Conservation (phyloP, 1,139 yeast genomes). For the Hyphopichia khmerensis region DNA sequence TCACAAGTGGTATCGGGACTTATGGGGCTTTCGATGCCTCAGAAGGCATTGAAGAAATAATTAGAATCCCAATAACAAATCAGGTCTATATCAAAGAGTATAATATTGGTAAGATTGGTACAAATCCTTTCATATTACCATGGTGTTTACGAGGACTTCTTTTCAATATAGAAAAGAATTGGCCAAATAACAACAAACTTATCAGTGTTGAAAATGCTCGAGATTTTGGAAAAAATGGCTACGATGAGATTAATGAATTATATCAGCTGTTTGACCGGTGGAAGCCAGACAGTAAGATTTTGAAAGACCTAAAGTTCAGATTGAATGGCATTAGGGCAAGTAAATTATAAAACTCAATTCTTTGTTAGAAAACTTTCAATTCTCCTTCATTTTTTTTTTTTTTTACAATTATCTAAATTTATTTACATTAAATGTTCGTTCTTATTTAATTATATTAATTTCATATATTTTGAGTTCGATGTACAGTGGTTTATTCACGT, state of each 20-base stretch:
- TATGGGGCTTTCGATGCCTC: slow-evolving; percentile 14
- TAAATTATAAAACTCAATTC: slow-evolving; percentile 22
- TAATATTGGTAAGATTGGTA: slow-evolving; percentile 59
- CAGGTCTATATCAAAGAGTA: slow-evolving; percentile 62
- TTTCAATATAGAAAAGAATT: slow-evolving; percentile 58
- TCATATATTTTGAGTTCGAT: no score
- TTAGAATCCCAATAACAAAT: slow-evolving; percentile 31
- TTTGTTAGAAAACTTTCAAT: not conserved
- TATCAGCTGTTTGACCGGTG: slow-evolving; percentile 75
- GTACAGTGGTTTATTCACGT: no score
- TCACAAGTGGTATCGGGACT: slow-evolving; percentile 22
- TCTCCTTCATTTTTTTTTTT: not conserved
- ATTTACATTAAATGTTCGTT: no score
- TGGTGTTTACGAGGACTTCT: slow-evolving; percentile 89
- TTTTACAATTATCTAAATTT: not conserved
- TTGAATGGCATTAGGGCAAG: slow-evolving; percentile 69
- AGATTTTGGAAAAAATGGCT: slow-evolving; percentile 34
- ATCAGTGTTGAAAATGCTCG: slow-evolving; percentile 25
- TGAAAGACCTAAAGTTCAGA: slow-evolving; percentile 82
- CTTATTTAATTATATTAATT: no score
- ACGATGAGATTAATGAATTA: slow-evolving; percentile 57
- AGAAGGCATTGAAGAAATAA: slow-evolving; percentile 10
- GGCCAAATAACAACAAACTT: slow-evolving; percentile 37
- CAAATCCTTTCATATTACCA: slow-evolving; percentile 83
- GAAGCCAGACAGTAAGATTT: slow-evolving; percentile 79